These are phyloP conservation scores for Aschersonia sp. DNA, from an alignment of 2,329 filamentous ascomycete species.

Conservation along the genomic window DNA sequence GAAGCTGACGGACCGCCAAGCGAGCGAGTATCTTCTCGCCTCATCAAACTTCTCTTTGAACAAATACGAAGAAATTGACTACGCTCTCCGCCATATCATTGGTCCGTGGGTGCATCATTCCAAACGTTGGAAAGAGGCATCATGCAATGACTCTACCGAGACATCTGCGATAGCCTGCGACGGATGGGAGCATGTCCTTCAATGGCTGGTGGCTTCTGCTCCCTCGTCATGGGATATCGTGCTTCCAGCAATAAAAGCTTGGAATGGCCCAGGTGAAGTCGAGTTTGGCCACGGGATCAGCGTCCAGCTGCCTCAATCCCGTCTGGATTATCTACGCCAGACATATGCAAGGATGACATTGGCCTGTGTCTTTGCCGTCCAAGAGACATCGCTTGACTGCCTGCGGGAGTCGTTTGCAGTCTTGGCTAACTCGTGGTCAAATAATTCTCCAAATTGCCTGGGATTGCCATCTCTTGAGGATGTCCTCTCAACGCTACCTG, in stretches of 20 bases:
- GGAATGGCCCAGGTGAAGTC: slow-evolving; percentile 59
- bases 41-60: slow-evolving; percentile 26
- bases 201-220: slow-evolving; percentile 51
- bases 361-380: slow-evolving; percentile 52
- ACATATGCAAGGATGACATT: slow-evolving; percentile 55
- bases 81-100: slow-evolving; percentile 53
- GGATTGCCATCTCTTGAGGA: slow-evolving; percentile 36
- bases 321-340: slow-evolving; percentile 42
- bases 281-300: slow-evolving; percentile 48
- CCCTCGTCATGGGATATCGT: slow-evolving; percentile 45
- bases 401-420: slow-evolving; percentile 47
- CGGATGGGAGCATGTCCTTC: slow-evolving; percentile 55
- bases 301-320: slow-evolving; percentile 43
- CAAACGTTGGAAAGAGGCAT: slow-evolving; percentile 32
- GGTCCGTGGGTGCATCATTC: slow-evolving; percentile 62
- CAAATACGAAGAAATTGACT: slow-evolving; percentile 26
- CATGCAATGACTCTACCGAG: slow-evolving; percentile 4
- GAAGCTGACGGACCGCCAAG: slow-evolving; percentile 40
- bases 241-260: slow-evolving; percentile 50
- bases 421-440: slow-evolving; percentile 34
- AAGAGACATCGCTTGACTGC: slow-evolving; percentile 41
- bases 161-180: slow-evolving; percentile 25
- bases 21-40: slow-evolving; percentile 46
- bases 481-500: slow-evolving; percentile 28
- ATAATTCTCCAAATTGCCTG: slow-evolving; percentile 42